These are phyloP conservation scores for Colletotrichum cereale DNA, from an alignment of 2,329 filamentous ascomycete genomes.

Conservation along the genomic window DNA sequence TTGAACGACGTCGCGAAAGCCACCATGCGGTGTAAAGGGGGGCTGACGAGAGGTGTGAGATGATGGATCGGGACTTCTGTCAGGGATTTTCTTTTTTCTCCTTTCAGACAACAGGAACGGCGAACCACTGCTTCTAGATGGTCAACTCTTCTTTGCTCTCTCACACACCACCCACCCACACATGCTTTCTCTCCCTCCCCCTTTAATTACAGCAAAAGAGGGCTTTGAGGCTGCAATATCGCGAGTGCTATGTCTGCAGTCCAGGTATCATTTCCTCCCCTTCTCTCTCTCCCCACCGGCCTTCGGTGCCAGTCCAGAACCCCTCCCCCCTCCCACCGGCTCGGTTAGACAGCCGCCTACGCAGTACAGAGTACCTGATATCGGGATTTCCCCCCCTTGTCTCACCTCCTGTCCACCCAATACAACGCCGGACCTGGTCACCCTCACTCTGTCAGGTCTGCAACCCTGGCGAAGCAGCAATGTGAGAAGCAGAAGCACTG, in stretches of 20 bases:
- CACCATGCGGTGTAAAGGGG: conserved; percentile 17
- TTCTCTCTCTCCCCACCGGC: background rate
- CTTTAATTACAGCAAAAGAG: background rate
- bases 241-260: background rate
- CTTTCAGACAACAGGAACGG: background rate
- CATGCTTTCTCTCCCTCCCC: background rate
- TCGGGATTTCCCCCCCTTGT: conserved; percentile 10
- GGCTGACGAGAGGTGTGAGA: background rate
- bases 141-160: background rate
- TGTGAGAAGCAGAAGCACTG: conserved; percentile 5
- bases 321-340: background rate
- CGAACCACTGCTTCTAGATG: background rate
- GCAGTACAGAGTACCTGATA: background rate
- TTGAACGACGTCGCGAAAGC: conserved; percentile 30
- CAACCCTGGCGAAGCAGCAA: conserved; percentile 30
- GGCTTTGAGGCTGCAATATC: background rate
- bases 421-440: conserved; percentile 1
- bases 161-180: too few relatives aligned
- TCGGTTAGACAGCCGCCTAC: background rate
- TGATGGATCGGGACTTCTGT: conserved; percentile 13
- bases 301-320: background rate
- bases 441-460: conserved; percentile 25
- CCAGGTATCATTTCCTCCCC: background rate
- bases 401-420: conserved; percentile 16
- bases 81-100: background rate